phyloP scores from a whole-genome alignment of 768 basidiomycete species.

The Galerina marginata region DNA sequence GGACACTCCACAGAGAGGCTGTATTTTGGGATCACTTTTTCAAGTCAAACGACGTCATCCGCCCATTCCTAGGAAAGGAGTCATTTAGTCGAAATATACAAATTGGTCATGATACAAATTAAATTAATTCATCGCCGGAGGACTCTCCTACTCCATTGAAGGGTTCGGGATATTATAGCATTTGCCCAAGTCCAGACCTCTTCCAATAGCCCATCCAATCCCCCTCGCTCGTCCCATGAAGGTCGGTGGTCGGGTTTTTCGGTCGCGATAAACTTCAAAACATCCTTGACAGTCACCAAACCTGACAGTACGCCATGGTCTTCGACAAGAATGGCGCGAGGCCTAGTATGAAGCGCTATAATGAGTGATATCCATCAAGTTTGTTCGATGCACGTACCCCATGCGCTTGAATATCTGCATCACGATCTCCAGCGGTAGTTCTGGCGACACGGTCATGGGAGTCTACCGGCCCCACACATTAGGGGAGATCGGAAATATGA shows the following conservation, averaged over 20 bases:
- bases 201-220: constrained; percentile 68
- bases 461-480: constrained; percentile 57
- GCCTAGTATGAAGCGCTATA: constrained; percentile 51
- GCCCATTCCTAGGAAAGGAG: neutral
- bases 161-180: constrained; percentile 38
- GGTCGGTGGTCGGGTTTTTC: constrained; percentile 56
- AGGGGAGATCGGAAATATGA: constrained; percentile 4
- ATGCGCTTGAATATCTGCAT: constrained; percentile 98
- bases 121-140: constrained; percentile 36
- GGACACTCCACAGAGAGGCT: constrained; percentile 5
- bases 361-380: constrained; percentile 1
- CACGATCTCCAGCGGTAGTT: constrained; percentile 92
- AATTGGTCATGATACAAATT: constrained; percentile 10
- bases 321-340: constrained; percentile 95
- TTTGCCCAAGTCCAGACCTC: constrained; percentile 64
- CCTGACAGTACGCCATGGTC: constrained; percentile 83
- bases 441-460: constrained; percentile 90
- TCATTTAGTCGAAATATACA: constrained; percentile 4
- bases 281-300: constrained; percentile 95
- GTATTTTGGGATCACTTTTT: neutral
- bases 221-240: constrained; percentile 67
- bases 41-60: constrained; percentile 14
- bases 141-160: constrained; percentile 43
- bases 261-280: constrained; percentile 81
- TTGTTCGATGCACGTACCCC: constrained; percentile 68